Percentiles rank a stretch among this genome's conserved stretches.
These are phyloP conservation scores for Lomentospora prolificans DNA, from an alignment of 2,329 filamentous ascomycete species.

Conservation along the genomic window DNA sequence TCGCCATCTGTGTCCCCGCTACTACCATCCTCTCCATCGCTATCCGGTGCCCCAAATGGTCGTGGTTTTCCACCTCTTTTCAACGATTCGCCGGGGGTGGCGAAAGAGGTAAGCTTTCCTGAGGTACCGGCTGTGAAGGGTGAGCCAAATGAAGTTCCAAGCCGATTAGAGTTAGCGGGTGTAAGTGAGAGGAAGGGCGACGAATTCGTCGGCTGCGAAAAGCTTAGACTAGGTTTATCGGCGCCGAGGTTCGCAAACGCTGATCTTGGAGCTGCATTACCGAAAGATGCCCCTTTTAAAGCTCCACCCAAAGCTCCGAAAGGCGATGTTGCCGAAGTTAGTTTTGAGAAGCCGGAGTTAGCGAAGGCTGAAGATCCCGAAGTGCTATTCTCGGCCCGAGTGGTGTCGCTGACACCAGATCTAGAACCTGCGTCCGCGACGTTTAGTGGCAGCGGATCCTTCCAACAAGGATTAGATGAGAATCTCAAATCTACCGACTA, in stretches of 20 bases:
- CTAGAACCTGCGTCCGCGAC: too few relatives aligned
- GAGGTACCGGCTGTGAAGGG: constrained; percentile 56
- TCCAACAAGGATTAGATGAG: not conserved
- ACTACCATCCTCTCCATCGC: constrained; percentile 43
- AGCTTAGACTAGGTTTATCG: constrained; percentile 35
- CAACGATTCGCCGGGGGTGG: constrained; percentile 44
- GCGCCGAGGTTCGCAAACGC: constrained; percentile 19
- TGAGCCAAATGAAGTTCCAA: constrained; percentile 24
- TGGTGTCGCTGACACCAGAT: constrained; percentile 10
- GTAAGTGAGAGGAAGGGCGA: constrained; percentile 40
- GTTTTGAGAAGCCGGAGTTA: constrained; percentile 57
- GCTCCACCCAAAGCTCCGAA: constrained; percentile 47
- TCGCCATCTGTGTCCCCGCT: constrained; percentile 28
- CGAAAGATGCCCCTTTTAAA: constrained; percentile 40
- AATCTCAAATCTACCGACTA: too few relatives aligned
- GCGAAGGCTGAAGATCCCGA: constrained; percentile 53
- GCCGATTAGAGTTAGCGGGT: constrained; percentile 25
- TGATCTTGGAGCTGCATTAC: constrained; percentile 25
- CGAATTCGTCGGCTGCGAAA: constrained; percentile 28
- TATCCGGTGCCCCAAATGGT: constrained; percentile 69
- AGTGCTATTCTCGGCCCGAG: constrained; percentile 25
- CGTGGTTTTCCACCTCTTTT: constrained; percentile 53
- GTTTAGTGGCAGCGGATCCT: too few relatives aligned
- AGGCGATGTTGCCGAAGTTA: constrained; percentile 52
- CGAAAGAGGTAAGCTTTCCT: constrained; percentile 38